Evolutionary conservation across 495 filamentous ascomycete genomes (phyloP), one percentile per base, ranked within the genome.

Genomic region (Chaetomium cochliodes): DNA sequence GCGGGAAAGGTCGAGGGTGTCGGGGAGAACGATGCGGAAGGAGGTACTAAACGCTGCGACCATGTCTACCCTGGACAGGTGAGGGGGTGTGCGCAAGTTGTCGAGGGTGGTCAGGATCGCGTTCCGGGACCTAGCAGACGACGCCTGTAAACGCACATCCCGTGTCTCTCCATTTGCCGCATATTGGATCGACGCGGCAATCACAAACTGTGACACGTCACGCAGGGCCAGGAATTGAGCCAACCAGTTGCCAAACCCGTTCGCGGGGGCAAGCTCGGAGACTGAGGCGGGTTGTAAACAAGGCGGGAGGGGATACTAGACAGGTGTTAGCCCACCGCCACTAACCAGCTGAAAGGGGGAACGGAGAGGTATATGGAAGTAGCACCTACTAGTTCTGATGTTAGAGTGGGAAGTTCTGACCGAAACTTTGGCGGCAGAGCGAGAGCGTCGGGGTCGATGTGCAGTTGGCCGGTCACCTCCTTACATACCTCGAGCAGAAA

Each of bases 151-250:
- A 1, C 69, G 73, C 15, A 70, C 20, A 60, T 77, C 70, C 7
- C 71, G 69, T 18, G 66, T 74, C 26, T 78, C 74, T 55, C 67
- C 46, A 64, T 77, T 74, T 25, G 71, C 73, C 13, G 62, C 61
- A 60, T 77, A 78, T 30, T 78, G 76, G 22, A 78, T 53, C 12
- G 73, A 77, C 2, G 76, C 74, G 12, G 72, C 73, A 15, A 78
- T 69, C 3, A 78, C 65, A 51, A 71, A 78, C 13, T 71, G 69
- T 1, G 74, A 72, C 1, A 78, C 65, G 62, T 78, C 76, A 53
- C 74, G 70, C 12, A 78, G 61, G 3, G 76, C 68, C 18, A 78
- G 63, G 42, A 76, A 73, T 60, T 77, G 71, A 2, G 68, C 69
- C 63, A 78, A 55, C 73, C 70, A 66, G 52, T 60, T 59, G 26